phyloP scores from a whole-genome alignment of 2,329 filamentous ascomycete genomes.

The Rutstroemia sp. region DNA sequence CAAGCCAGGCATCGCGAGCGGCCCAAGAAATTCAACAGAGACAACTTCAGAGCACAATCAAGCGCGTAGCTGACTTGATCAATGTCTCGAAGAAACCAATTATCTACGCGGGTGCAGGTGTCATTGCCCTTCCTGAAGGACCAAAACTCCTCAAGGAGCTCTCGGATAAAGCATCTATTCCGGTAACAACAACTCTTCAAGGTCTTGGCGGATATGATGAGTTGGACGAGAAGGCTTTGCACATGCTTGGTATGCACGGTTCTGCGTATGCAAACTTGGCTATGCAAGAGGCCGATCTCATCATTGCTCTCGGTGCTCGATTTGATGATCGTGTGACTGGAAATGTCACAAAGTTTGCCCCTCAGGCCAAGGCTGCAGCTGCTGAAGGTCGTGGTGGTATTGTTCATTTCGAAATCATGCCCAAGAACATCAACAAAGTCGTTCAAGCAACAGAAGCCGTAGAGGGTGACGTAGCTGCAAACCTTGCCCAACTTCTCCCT shows the following conservation, averaged over 20 bases:
- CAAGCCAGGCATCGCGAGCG: constrained; percentile 78
- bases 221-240: constrained; percentile 84
- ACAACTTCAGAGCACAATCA: constrained; percentile 67
- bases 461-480: constrained; percentile 82
- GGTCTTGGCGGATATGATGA: constrained; percentile 91
- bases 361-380: constrained; percentile 77
- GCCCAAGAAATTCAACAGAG: constrained; percentile 65
- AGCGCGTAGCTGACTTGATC: constrained; percentile 72
- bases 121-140: constrained; percentile 73
- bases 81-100: constrained; percentile 90
- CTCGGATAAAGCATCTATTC: constrained; percentile 84
- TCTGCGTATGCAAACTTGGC: constrained; percentile 96
- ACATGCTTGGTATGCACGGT: constrained; percentile 99
- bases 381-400: constrained; percentile 85
- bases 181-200: constrained; percentile 92
- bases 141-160: constrained; percentile 74
- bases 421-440: constrained; percentile 99
- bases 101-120: constrained; percentile 89
- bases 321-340: constrained; percentile 95
- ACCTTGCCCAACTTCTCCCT: constrained; percentile 69
- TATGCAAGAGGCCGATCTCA: constrained; percentile 93
- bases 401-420: constrained; percentile 96
- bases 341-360: constrained; percentile 79
- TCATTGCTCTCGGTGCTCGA: constrained; percentile 86
- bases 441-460: constrained; percentile 93